These are phyloP conservation scores for Dothiorella sarmentorum DNA, from an alignment of 2,329 filamentous ascomycete genomes.

Conservation along the genomic window DNA sequence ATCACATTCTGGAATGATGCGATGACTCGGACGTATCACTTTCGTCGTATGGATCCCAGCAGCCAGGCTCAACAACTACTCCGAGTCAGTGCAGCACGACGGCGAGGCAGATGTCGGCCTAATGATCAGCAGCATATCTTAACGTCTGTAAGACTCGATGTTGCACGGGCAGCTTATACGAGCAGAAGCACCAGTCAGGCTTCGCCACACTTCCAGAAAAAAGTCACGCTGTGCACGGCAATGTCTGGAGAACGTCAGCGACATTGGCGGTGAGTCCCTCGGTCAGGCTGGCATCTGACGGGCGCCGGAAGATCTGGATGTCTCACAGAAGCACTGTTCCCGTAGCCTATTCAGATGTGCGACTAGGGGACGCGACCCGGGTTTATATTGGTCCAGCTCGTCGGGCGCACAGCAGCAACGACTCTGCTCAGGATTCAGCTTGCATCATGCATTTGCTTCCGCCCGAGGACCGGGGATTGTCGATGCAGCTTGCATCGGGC, in stretches of 20 bases:
- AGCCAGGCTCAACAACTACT: conserved; percentile 6
- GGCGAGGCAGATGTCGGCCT: neutral
- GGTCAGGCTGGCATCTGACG: conserved; percentile 13
- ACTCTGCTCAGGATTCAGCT: conserved; percentile 1
- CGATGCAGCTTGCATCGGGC: conserved; percentile 11
- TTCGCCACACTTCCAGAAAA: conserved; percentile 13
- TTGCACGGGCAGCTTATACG: conserved; percentile 13
- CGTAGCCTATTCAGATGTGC: conserved; percentile 15
- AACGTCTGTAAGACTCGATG: conserved; percentile 3
- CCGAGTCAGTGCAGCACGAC: neutral
- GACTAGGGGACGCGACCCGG: conserved; percentile 8
- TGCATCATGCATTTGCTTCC: conserved; percentile 11
- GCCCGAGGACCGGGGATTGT: conserved; percentile 15
- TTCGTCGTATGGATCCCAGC: conserved; percentile 11
- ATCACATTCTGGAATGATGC: conserved; percentile 15
- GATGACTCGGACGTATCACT: conserved; percentile 5
- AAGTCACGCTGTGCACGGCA: conserved; percentile 9
- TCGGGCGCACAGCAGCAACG: conserved; percentile 13
- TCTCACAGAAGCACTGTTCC: conserved; percentile 11
- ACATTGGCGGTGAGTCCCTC: conserved; percentile 13
- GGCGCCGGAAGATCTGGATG: conserved; percentile 16
- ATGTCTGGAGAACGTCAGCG: conserved; percentile 2
- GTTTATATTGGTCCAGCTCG: conserved; percentile 16
- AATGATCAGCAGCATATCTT: conserved; percentile 11
- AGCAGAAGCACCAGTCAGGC: conserved; percentile 15